These are phyloP conservation scores for Capsicum rhomboideum DNA, from an alignment of 257 asterid species.

Conservation along the genomic window DNA sequence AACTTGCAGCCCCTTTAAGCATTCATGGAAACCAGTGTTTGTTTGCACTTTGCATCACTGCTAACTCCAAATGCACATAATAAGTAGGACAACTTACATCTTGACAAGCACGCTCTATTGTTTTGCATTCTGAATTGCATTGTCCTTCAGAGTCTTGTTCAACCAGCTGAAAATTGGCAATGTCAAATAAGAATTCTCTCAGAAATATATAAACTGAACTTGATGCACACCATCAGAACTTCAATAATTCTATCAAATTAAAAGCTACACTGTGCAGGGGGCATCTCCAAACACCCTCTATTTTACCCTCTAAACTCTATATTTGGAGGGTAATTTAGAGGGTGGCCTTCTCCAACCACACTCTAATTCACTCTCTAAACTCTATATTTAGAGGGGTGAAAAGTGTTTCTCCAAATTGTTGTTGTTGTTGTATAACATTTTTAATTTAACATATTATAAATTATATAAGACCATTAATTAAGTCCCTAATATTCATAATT, in stretches of 20 bases:
- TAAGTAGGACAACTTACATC: conserved; percentile 45
- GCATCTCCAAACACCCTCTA: no score
- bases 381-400: no score
- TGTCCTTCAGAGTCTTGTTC: conserved; percentile 96
- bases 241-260: background rate
- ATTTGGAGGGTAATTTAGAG: no score
- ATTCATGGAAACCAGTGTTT: background rate
- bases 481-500: no score
- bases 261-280: background rate
- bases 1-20: background rate
- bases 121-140: conserved; percentile 85
- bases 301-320: no score
- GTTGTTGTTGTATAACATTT: no score
- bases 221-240: conserved; percentile 38
- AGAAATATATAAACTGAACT: background rate
- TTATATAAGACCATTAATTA: no score
- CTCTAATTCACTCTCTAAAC: no score
- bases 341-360: no score
- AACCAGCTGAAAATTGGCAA: conserved; percentile 55
- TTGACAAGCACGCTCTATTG: conserved; percentile 96
- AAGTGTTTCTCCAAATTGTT: no score
- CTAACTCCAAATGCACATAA: background rate
- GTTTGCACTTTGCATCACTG: background rate
- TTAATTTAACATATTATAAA: no score
- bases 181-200: conserved; percentile 16